phyloP scores from a whole-genome alignment of 306 rosid species.

The Prunus mira region DNA sequence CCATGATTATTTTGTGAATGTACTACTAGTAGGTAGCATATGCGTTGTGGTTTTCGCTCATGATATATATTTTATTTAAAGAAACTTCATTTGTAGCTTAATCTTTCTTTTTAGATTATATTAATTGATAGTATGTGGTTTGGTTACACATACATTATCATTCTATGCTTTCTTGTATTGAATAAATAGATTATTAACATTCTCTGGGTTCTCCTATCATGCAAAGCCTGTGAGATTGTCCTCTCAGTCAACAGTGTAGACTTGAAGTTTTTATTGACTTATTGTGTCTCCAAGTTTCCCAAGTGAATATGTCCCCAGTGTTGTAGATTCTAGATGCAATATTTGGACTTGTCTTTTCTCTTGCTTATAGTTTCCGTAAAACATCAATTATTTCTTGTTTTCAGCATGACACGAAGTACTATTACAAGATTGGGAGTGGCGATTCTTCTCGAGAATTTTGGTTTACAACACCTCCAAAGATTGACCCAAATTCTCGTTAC shows the following conservation, averaged over 20 bases:
- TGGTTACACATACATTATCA: no score
- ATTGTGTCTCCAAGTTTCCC: neutral
- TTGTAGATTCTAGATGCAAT: neutral
- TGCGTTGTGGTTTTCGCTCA: neutral
- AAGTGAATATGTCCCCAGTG: neutral
- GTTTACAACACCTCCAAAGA: constrained; percentile 75
- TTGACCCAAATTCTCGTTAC: constrained; percentile 68
- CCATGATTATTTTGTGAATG: neutral
- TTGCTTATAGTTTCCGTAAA: neutral
- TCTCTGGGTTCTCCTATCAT: neutral
- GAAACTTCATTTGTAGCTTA: no score
- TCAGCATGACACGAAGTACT: constrained; percentile 79
- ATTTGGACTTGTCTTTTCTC: neutral
- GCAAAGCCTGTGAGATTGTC: neutral
- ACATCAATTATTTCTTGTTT: constrained; percentile 14
- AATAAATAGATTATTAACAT: no score
- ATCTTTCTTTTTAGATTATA: no score
- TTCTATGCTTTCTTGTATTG: no score
- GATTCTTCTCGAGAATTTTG: constrained; percentile 87
- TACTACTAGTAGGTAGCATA: neutral
- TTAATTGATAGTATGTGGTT: no score
- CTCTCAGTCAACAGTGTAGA: neutral
- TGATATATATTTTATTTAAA: no score
- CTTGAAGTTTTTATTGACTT: neutral
- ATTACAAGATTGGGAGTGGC: constrained; percentile 79